Conservation (phyloP, 2,329 filamentous ascomycete species). For the Alternaria solani region DNA sequence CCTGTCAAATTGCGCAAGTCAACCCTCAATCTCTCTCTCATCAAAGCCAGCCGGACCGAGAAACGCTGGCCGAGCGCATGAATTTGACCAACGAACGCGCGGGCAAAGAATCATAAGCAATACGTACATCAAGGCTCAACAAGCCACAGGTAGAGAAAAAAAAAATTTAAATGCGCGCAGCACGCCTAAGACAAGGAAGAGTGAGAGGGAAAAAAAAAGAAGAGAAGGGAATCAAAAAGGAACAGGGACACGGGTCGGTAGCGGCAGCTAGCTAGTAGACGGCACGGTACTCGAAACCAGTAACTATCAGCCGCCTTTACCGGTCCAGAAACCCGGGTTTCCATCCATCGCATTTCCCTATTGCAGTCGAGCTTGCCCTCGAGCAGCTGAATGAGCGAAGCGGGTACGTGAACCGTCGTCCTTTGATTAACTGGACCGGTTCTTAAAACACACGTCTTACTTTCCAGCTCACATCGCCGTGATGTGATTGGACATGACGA, state of each 20-base stretch:
- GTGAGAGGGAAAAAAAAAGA: neutral
- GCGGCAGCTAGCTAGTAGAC: neutral
- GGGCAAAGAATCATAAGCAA: neutral
- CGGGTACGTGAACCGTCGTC: neutral
- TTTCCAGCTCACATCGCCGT: neutral
- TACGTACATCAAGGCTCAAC: neutral
- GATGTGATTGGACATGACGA: neutral
- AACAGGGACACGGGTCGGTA: conserved; percentile 1
- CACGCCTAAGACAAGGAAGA: neutral
- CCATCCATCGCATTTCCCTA: neutral
- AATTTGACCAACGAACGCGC: neutral
- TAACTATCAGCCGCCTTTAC: neutral
- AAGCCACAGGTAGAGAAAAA: neutral
- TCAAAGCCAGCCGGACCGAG: neutral
- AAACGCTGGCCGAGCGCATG: neutral
- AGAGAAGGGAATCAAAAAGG: neutral
- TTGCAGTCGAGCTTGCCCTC: neutral
- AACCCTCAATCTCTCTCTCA: neutral
- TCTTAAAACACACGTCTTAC: neutral
- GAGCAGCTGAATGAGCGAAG: neutral
- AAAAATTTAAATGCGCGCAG: neutral
- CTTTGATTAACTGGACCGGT: neutral
- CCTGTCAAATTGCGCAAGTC: neutral
- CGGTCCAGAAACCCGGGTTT: conserved; percentile 1
- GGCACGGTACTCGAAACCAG: neutral